A percentile compares a stretch with the other conserved stretches of the same genome.
Evolutionary conservation across 2,329 filamentous ascomycete species (phyloP).

Genomic region (Teratosphaeria zuluensis): DNA sequence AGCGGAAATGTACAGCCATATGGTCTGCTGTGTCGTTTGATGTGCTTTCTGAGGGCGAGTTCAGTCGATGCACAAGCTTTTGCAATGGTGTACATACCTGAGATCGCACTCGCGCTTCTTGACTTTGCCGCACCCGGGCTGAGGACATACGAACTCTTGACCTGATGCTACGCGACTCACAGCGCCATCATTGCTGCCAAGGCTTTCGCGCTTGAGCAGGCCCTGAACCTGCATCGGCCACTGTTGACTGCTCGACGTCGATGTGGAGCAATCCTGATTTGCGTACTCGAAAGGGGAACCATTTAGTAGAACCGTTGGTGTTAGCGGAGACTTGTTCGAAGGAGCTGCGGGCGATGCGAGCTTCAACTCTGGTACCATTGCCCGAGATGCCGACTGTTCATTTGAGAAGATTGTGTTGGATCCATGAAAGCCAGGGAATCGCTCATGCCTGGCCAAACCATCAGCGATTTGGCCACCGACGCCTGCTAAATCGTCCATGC

Average conservation of each 20-base stretch:
- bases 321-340: background rate
- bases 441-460: slow-evolving; percentile 1
- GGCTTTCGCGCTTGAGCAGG: background rate
- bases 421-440: slow-evolving; percentile 3
- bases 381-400: slow-evolving; percentile 1
- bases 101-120: slow-evolving; percentile 31
- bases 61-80: slow-evolving; percentile 1
- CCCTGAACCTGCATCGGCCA: background rate
- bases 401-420: background rate
- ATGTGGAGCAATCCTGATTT: background rate
- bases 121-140: slow-evolving; percentile 10
- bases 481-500: slow-evolving; percentile 4
- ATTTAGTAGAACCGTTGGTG: background rate
- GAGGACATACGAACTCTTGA: background rate
- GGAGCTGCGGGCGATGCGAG: background rate
- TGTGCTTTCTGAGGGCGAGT: slow-evolving; percentile 58
- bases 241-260: background rate
- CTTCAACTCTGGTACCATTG: background rate
- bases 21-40: slow-evolving; percentile 69
- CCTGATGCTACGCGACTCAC: background rate
- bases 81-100: slow-evolving; percentile 17
- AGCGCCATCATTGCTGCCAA: background rate
- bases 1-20: slow-evolving; percentile 68
- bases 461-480: slow-evolving; percentile 6
- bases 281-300: background rate